phyloP scores from a whole-genome alignment of 305 asterid species.

The Fraxinus floribunda region DNA sequence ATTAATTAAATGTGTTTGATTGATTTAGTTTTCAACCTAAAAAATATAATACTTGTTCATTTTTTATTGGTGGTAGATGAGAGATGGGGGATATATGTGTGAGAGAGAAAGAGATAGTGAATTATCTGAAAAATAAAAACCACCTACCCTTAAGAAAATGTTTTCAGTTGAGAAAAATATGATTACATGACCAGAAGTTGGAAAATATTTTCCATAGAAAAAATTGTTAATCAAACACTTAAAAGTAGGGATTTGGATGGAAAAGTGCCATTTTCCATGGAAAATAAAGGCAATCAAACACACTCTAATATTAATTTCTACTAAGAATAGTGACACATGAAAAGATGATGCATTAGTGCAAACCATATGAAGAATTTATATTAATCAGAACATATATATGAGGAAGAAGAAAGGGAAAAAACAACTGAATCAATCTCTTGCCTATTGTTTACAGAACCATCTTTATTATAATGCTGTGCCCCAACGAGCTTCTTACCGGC shows the following conservation, averaged over 20 bases:
- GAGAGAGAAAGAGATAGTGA: not conserved
- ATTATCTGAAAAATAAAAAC: no score
- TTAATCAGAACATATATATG: not conserved
- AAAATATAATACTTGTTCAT: not conserved
- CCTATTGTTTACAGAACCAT: constrained; percentile 84
- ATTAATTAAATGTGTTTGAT: no score
- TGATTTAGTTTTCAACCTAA: not conserved
- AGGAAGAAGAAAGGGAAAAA: not conserved
- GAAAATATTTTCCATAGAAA: no score
- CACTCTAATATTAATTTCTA: not conserved
- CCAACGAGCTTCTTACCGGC: constrained; percentile 76
- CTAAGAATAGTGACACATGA: not conserved
- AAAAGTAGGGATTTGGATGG: not conserved
- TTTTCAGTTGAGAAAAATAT: no score
- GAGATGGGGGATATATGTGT: not conserved
- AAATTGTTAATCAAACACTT: not conserved
- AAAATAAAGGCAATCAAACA: not conserved
- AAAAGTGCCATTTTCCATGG: not conserved
- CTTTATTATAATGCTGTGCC: constrained; percentile 95
- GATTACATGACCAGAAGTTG: not conserved
- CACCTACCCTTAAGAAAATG: no score
- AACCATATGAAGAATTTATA: not conserved
- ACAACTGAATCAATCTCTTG: constrained; percentile 33
- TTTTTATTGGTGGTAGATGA: not conserved
- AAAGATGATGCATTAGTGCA: not conserved